Base-by-base conservation (phyloP, 2,329 filamentous ascomycete genomes). In the Fusarium coicis region DNA sequence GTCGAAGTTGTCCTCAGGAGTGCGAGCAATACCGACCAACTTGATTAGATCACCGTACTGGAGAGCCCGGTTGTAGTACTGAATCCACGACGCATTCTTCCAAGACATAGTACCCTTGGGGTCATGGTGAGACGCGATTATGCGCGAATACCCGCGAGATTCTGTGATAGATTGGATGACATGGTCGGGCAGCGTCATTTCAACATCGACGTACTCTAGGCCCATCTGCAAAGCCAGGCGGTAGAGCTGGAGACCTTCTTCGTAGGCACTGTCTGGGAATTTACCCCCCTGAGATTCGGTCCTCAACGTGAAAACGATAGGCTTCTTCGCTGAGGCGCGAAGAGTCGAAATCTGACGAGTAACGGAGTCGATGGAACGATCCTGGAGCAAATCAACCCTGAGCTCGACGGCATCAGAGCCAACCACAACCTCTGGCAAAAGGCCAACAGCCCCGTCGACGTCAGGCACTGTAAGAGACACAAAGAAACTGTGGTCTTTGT, bases 111-210 rank as follows among this genome's bases (percentile, higher is more conserved):
- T 86, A 14, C 92, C 92, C 63, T 88, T 84, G 0, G 95, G 93
- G 80, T 99, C 96, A 80, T 99, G 96, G 80, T 99, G 96, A 1
- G 96, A 99, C 14, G 96, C 95, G 76, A 99, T 97, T 79, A 99
- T 93, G 70, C 91, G 92, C 2, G 94, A 94, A 73, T 89, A 87
- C 5, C 92, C 91, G 80, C 93, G 93, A 10, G 82, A 82, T 61
- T 92, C 89, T 1, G 89, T 87, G 8, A 97, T 87, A 19, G 88
- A 85, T 50, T 92, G 88, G 36, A 98, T 87, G 39, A 97, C 85
- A n/a, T 91, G 85, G 56, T 94, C 90, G 0, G 95, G 92, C 81
- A 95, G 92, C 1, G 93, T 93, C 83, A 98, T 93, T 81, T 99
- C 96, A 12, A 98, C 85, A 80, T 99, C 96, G 30, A 99, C 87